Evolutionary conservation across 331 rosid genomes (phyloP).

Genomic region (Dryas integrifolia): DNA sequence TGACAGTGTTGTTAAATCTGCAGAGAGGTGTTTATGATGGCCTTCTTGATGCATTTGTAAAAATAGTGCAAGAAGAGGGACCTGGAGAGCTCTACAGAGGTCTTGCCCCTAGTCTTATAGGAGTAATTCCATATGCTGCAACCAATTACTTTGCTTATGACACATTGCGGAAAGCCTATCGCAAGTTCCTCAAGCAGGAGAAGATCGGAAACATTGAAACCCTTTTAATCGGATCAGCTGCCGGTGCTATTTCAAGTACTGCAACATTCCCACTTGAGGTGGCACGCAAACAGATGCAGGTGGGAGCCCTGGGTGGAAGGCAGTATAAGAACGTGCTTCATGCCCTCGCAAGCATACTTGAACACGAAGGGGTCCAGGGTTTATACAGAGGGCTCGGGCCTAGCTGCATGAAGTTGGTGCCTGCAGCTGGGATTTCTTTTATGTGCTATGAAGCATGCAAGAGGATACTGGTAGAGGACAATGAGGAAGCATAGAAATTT

Average conservation of each 20-base stretch:
- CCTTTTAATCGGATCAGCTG: conserved; percentile 87
- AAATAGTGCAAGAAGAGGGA: conserved; percentile 79
- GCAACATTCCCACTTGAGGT: conserved; percentile 98
- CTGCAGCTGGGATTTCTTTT: conserved; percentile 96
- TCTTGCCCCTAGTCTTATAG: conserved; percentile 85
- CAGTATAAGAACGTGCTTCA: conserved; percentile 76
- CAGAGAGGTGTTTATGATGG: conserved; percentile 82
- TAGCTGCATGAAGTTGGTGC: conserved; percentile 95
- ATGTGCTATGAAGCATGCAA: conserved; percentile 98
- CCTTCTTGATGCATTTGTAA: conserved; percentile 76
- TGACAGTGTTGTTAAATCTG: conserved; percentile 26
- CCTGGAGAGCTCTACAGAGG: conserved; percentile 89
- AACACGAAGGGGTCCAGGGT: conserved; percentile 77
- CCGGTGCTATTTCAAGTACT: conserved; percentile 89
- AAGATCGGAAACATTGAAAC: conserved; percentile 89
- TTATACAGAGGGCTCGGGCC: conserved; percentile 85
- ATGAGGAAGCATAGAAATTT: conserved; percentile 44
- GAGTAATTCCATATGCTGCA: conserved; percentile 93
- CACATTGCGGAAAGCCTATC: conserved; percentile 67
- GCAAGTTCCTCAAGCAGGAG: conserved; percentile 67
- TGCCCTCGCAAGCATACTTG: conserved; percentile 87
- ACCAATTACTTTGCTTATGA: conserved; percentile 90
- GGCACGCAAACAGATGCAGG: conserved; percentile 99
- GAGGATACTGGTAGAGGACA: conserved; percentile 62
- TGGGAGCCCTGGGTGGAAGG: conserved; percentile 83